phyloP scores from a whole-genome alignment of 495 filamentous ascomycete genomes.

The Pseudoneurospora amorphoporcata region DNA sequence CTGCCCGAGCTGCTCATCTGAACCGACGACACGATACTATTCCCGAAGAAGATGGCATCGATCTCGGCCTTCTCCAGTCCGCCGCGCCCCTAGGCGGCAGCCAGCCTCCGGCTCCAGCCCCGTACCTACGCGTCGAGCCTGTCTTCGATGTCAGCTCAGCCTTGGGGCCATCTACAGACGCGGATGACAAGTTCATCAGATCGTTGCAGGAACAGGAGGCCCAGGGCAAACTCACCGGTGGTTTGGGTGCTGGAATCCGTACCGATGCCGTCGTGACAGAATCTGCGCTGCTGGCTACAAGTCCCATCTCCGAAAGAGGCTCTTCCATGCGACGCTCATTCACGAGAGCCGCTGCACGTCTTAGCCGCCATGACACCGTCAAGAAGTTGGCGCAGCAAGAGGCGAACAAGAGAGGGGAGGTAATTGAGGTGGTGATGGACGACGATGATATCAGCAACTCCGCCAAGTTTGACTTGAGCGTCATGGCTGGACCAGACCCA shows the following conservation, averaged over 20 bases:
- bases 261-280: conserved; percentile 28
- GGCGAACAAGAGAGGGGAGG: conserved; percentile 40
- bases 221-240: conserved; percentile 37
- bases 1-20: conserved; percentile 2
- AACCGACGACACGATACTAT: conserved; percentile 27
- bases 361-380: conserved; percentile 25
- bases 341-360: conserved; percentile 15
- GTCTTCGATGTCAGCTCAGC: conserved; percentile 30
- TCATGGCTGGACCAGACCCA: conserved; percentile 25
- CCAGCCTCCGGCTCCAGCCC: conserved; percentile 4
- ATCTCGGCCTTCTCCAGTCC: conserved; percentile 27
- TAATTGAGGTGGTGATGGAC: conserved; percentile 42
- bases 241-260: conserved; percentile 34
- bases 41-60: conserved; percentile 31
- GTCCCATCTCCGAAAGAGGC: conserved; percentile 19
- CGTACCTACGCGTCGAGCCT: conserved; percentile 10
- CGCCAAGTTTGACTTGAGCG: conserved; percentile 30
- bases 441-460: conserved; percentile 19
- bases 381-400: conserved; percentile 37
- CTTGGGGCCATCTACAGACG: conserved; percentile 24
- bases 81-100: conserved; percentile 22
- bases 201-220: conserved; percentile 34
- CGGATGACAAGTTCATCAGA: conserved; percentile 29
- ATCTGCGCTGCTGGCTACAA: conserved; percentile 30
- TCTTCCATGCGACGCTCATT: conserved; percentile 26